phyloP scores from a whole-genome alignment of 2,329 filamentous ascomycete species.

The Phialophora tarda region DNA sequence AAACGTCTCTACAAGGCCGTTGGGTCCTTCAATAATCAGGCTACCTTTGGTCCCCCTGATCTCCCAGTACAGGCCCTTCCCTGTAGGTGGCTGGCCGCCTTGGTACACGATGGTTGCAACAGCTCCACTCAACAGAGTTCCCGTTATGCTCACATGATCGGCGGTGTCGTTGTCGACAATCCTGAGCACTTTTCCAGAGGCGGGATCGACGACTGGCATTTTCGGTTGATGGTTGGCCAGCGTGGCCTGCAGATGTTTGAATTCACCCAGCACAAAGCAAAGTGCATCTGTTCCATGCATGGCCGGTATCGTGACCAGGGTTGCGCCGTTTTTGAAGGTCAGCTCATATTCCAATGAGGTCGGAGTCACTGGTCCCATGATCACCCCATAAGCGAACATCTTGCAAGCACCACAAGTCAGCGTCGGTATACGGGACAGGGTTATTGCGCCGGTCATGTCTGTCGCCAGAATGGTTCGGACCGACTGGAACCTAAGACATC shows the following conservation, averaged over 20 bases:
- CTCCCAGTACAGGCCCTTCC: conserved; percentile 32
- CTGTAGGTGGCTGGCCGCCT: conserved; percentile 16
- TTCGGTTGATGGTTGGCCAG: conserved; percentile 29
- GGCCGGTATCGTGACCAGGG: conserved; percentile 34
- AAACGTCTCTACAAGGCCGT: conserved; percentile 31
- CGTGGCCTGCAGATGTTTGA: conserved; percentile 29
- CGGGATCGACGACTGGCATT: conserved; percentile 18
- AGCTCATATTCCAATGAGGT: conserved; percentile 22
- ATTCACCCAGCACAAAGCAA: conserved; percentile 33
- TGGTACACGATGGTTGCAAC: conserved; percentile 29
- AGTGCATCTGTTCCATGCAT: conserved; percentile 34
- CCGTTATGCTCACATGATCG: conserved; percentile 32
- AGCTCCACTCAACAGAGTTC: conserved; percentile 22
- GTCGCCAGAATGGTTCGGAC: too few species aligned
- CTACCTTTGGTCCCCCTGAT: conserved; percentile 35
- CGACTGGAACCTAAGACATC: neutral
- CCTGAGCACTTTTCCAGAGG: conserved; percentile 12
- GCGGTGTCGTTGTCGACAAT: conserved; percentile 27
- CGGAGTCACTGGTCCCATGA: conserved; percentile 20
- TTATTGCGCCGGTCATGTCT: neutral
- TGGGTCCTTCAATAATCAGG: conserved; percentile 28
- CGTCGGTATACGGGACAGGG: neutral
- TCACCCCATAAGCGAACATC: conserved; percentile 38
- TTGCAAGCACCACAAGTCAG: conserved; percentile 3
- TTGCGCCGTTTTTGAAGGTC: conserved; percentile 30